phyloP scores from a whole-genome alignment of 768 basidiomycete species.

The Tricholoma bakamatsutake region DNA sequence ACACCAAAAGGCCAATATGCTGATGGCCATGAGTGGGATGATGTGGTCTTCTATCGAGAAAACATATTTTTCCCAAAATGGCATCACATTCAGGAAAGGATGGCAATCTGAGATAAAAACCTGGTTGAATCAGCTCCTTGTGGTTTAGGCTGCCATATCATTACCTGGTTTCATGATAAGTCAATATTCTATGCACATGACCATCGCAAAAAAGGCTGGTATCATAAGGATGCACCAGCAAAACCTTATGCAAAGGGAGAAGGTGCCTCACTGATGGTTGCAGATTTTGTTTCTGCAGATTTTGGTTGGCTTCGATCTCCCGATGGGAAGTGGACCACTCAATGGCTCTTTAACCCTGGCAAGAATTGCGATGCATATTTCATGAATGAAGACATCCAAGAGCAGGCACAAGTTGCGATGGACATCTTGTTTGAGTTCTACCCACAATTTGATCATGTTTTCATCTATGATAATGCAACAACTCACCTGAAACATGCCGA shows the following conservation, averaged over 20 bases:
- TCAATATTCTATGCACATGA: background rate
- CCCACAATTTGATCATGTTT: too few species aligned
- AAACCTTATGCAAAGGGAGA: background rate
- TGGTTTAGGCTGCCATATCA: too few species aligned
- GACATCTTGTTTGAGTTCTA: background rate
- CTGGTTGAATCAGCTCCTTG: too few species aligned
- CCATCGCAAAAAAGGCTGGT: background rate
- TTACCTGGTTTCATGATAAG: background rate
- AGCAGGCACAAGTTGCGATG: background rate
- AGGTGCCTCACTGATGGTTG: background rate
- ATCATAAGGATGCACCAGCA: background rate
- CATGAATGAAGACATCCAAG: background rate
- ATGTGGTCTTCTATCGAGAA: too few species aligned
- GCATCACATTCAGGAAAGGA: too few species aligned
- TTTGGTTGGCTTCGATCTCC: background rate
- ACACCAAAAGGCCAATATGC: too few species aligned
- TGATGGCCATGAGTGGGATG: too few species aligned
- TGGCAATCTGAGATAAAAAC: too few species aligned
- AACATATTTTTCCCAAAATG: too few species aligned
- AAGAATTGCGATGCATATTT: background rate
- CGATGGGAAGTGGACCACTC: background rate
- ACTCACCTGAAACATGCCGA: background rate
- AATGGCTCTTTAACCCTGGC: background rate
- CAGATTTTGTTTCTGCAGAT: background rate
- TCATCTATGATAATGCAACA: background rate